Percentiles rank a stretch among this genome's conserved stretches.
Conservation (phyloP, 2,329 filamentous ascomycete genomes). For the Metarhizium robertsii region DNA sequence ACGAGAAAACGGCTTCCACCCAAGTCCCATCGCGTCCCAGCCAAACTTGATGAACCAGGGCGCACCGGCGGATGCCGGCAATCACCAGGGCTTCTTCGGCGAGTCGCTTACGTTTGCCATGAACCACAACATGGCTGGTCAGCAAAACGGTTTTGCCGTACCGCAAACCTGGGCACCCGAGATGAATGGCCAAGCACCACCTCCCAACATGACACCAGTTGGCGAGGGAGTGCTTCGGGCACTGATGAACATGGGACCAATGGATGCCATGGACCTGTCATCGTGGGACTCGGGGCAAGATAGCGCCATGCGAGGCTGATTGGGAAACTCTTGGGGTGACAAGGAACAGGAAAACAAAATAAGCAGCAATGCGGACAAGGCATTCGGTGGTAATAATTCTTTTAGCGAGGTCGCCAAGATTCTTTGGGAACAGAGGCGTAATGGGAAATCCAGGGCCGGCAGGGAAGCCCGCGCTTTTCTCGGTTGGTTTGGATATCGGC, state of each 20-base stretch:
- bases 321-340: background rate
- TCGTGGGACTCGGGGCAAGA: conserved; percentile 33
- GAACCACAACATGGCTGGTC: conserved; percentile 12
- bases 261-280: conserved; percentile 50
- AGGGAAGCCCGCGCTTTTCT: background rate
- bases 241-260: conserved; percentile 48
- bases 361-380: background rate
- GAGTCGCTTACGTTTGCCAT: conserved; percentile 29
- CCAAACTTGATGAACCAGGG: conserved; percentile 28
- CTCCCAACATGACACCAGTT: conserved; percentile 39
- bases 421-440: conserved; percentile 1
- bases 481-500: background rate
- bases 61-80: conserved; percentile 23
- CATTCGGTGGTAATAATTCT: background rate
- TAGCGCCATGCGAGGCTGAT: conserved; percentile 11
- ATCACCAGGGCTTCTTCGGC: conserved; percentile 30
- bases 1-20: conserved; percentile 36
- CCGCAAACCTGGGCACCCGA: conserved; percentile 35
- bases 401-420: background rate
- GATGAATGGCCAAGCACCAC: conserved; percentile 25
- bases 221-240: conserved; percentile 48
- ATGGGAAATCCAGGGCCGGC: conserved; percentile 6
- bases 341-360: background rate
- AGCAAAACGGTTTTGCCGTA: conserved; percentile 28
- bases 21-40: conserved; percentile 39